Conservation (phyloP, 495 filamentous ascomycete species). For the Margaritispora aquatica region DNA sequence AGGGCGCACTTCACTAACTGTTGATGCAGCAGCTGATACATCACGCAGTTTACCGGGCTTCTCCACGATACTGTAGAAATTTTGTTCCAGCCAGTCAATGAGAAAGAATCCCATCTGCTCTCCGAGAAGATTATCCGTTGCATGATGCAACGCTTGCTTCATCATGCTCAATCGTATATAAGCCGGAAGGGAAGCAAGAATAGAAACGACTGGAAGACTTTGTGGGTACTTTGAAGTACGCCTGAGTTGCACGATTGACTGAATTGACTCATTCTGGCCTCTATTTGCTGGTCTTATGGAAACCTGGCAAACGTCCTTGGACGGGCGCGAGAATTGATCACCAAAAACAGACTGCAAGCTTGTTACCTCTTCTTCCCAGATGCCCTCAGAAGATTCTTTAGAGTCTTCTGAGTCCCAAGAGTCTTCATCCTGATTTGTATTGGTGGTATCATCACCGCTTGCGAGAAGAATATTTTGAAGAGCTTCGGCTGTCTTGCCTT, state of each 20-base stretch:
- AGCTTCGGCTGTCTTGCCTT: slow-evolving; percentile 69
- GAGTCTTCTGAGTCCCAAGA: slow-evolving; percentile 24
- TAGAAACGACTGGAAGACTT: slow-evolving; percentile 65
- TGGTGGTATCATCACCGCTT: slow-evolving; percentile 28
- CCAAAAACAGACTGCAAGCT: slow-evolving; percentile 78
- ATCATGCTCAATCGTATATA: slow-evolving; percentile 90
- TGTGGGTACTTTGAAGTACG: slow-evolving; percentile 61
- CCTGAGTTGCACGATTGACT: slow-evolving; percentile 43
- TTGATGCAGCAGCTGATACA: slow-evolving; percentile 63
- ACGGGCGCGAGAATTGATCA: slow-evolving; percentile 50
- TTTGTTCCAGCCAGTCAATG: slow-evolving; percentile 81
- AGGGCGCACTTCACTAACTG: slow-evolving; percentile 41
- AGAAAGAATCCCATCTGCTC: slow-evolving; percentile 86
- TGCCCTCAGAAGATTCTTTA: slow-evolving; percentile 40
- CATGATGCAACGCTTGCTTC: slow-evolving; percentile 65
- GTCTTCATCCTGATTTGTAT: slow-evolving; percentile 3
- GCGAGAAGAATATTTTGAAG: slow-evolving; percentile 64
- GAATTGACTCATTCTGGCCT: slow-evolving; percentile 34
- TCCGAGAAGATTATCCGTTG: slow-evolving; percentile 60
- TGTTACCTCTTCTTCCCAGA: slow-evolving; percentile 82
- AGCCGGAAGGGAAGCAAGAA: slow-evolving; percentile 68
- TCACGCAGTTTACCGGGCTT: slow-evolving; percentile 77
- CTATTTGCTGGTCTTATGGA: slow-evolving; percentile 40
- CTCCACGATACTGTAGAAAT: slow-evolving; percentile 69
- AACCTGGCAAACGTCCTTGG: slow-evolving; percentile 59